A percentile compares a stretch with the other conserved stretches of the same genome.
Evolutionary conservation across 2,329 filamentous ascomycete species (phyloP).

Genomic region (Pseudogymnoascus sp.): DNA sequence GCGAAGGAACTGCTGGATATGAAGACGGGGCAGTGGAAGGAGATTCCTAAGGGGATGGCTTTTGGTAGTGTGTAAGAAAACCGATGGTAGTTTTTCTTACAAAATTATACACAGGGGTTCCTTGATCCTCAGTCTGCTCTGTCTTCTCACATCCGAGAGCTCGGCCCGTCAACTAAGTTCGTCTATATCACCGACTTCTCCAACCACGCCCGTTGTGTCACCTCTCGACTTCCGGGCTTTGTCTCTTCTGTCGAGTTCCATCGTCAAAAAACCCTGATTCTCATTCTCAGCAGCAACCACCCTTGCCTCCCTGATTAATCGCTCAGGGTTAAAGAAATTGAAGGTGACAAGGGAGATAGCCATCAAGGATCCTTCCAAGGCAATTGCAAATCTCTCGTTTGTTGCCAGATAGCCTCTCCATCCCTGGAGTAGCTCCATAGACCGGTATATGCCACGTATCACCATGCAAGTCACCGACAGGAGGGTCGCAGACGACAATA

Average conservation of each 20-base stretch:
- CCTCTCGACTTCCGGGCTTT: not conserved
- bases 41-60: constrained; percentile 18
- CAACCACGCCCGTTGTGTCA: not conserved
- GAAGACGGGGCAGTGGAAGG: constrained; percentile 26
- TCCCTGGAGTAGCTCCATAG: constrained; percentile 40
- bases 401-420: constrained; percentile 35
- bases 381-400: constrained; percentile 36
- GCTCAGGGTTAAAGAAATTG: constrained; percentile 18
- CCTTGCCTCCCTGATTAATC: not conserved
- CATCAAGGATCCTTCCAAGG: constrained; percentile 38
- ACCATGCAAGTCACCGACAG: constrained; percentile 35
- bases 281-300: not conserved
- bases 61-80: not conserved
- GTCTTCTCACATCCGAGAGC: not conserved
- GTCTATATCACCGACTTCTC: not conserved
- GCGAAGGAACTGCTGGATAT: constrained; percentile 20
- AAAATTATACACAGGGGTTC: not conserved
- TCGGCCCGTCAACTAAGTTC: not conserved
- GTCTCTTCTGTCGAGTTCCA: not conserved
- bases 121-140: not conserved
- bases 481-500: not conserved
- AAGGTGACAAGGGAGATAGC: constrained; percentile 31
- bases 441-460: constrained; percentile 37
- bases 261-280: not conserved
- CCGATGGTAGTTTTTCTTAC: not conserved